Conservation (phyloP, 108 stramenopile genomes). For the Phaeodactylum tricornutum region DNA sequence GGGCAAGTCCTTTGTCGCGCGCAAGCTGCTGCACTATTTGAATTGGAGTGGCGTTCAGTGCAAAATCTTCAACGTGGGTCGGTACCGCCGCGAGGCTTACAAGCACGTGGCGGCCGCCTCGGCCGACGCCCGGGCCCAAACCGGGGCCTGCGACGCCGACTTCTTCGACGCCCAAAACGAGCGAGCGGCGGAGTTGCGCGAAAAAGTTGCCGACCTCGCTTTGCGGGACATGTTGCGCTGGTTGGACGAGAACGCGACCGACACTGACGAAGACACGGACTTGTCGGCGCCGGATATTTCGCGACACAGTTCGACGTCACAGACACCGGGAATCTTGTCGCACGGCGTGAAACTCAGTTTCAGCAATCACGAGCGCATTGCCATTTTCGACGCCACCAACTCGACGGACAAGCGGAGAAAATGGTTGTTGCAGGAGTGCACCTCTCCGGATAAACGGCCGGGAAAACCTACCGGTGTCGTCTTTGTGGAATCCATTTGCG, state of each 20-base stretch:
- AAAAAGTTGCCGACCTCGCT: conserved; percentile 57
- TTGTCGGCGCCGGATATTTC: neutral
- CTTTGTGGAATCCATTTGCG: conserved; percentile 95
- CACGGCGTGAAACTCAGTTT: neutral
- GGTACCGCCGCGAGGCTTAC: conserved; percentile 67
- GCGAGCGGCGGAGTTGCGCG: conserved; percentile 47
- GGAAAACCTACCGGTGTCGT: conserved; percentile 74
- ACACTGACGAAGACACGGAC: conserved; percentile 14
- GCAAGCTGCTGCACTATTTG: conserved; percentile 72
- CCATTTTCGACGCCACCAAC: conserved; percentile 96
- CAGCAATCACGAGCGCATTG: conserved; percentile 45
- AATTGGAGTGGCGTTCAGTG: conserved; percentile 69
- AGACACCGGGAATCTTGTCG: neutral
- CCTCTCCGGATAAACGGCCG: conserved; percentile 34
- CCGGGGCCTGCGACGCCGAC: conserved; percentile 65
- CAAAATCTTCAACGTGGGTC: conserved; percentile 86
- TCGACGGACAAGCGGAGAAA: conserved; percentile 71
- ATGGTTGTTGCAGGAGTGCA: conserved; percentile 77
- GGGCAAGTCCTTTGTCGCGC: conserved; percentile 86
- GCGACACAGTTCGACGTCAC: neutral
- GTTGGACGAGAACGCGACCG: conserved; percentile 55
- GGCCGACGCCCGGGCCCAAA: conserved; percentile 5
- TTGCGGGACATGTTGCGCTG: conserved; percentile 72
- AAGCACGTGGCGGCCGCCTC: conserved; percentile 19
- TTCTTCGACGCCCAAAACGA: conserved; percentile 75